phyloP scores from a whole-genome alignment of 2,329 filamentous ascomycete genomes.

The Talaromyces sp. region DNA sequence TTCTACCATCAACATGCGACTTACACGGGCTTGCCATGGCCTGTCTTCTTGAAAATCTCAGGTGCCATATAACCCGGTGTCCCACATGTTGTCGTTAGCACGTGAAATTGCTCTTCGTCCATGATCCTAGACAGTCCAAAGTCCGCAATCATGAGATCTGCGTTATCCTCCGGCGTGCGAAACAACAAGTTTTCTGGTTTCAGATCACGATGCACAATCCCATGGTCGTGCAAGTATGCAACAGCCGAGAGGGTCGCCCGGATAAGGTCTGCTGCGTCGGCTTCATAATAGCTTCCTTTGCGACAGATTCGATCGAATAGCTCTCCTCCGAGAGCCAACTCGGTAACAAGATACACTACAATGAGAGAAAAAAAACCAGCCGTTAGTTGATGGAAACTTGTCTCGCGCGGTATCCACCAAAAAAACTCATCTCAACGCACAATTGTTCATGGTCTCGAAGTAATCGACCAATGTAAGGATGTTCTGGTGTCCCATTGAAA shows the following conservation, averaged over 20 bases:
- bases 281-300: conserved; percentile 97
- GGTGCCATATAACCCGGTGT: conserved; percentile 99
- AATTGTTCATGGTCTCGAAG: conserved; percentile 99
- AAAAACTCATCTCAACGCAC: conserved; percentile 36
- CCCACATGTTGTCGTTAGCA: conserved; percentile 93
- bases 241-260: conserved; percentile 94
- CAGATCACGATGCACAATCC: conserved; percentile 94
- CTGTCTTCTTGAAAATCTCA: conserved; percentile 98
- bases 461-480: conserved; percentile 97
- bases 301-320: conserved; percentile 98
- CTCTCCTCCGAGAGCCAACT: conserved; percentile 91
- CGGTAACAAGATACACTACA: conserved; percentile 87
- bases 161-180: conserved; percentile 94
- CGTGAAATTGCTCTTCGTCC: conserved; percentile 98
- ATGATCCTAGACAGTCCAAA: conserved; percentile 95
- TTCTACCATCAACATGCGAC: conserved; percentile 12
- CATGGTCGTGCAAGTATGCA: conserved; percentile 95
- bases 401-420: background rate
- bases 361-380: background rate
- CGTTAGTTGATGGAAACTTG: background rate
- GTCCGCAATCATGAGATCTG: conserved; percentile 92
- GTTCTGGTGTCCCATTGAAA: conserved; percentile 99
- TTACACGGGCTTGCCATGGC: conserved; percentile 92
- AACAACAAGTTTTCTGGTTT: conserved; percentile 98
- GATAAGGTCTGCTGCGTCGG: conserved; percentile 91